Percentiles rank a stretch among this genome's conserved stretches.
These are phyloP conservation scores for Zhuliangozyma blackwelliae DNA, from an alignment of 1,139 yeast genomes.

Conservation along the genomic window DNA sequence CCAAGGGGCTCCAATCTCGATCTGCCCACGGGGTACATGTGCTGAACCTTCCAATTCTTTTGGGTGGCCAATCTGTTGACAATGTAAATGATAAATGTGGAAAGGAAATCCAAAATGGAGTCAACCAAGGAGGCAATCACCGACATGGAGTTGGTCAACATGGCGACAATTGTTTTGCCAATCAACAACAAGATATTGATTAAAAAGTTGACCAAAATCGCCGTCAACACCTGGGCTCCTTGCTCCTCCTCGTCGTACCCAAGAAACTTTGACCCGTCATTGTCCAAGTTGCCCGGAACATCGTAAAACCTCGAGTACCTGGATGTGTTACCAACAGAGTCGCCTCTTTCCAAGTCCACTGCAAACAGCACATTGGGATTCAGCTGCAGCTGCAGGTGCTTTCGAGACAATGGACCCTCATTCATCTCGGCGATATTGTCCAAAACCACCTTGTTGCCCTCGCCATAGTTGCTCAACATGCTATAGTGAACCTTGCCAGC, in stretches of 20 bases:
- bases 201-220: constrained; percentile 62
- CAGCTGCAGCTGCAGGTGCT: neutral
- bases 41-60: constrained; percentile 47
- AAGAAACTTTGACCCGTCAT: constrained; percentile 22
- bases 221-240: constrained; percentile 45
- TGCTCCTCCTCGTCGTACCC: constrained; percentile 36
- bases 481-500: constrained; percentile 62
- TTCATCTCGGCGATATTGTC: constrained; percentile 22
- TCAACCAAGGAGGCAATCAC: constrained; percentile 77
- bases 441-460: constrained; percentile 8
- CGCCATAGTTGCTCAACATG: constrained; percentile 59
- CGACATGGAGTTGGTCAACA: constrained; percentile 66
- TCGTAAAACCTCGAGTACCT: constrained; percentile 34
- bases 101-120: constrained; percentile 67
- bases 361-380: neutral
- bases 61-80: constrained; percentile 58
- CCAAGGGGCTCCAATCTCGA: constrained; percentile 76
- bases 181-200: constrained; percentile 56
- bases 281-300: constrained; percentile 57
- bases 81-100: constrained; percentile 67
- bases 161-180: constrained; percentile 61
- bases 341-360: constrained; percentile 10
- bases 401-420: constrained; percentile 13
- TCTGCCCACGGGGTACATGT: constrained; percentile 63
- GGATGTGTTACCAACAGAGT: constrained; percentile 6